phyloP scores from a whole-genome alignment of 768 basidiomycete species.

The Amylocystis lapponica region DNA sequence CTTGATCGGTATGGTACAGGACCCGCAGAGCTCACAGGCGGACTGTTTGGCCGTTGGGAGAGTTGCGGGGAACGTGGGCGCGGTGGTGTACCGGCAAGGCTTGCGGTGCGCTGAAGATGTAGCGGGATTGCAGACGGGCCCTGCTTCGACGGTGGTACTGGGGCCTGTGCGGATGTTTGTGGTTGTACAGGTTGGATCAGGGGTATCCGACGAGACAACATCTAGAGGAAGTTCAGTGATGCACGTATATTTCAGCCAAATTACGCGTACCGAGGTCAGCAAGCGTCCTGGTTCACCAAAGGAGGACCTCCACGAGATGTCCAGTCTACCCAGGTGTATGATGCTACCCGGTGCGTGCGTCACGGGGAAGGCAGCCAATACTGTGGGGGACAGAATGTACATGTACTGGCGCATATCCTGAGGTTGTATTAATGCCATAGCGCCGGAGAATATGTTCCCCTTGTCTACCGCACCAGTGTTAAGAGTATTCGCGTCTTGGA shows the following conservation, averaged over 20 bases:
- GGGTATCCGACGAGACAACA: conserved; percentile 79
- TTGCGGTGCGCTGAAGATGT: conserved; percentile 58
- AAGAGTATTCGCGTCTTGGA: conserved; percentile 47
- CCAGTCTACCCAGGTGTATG: conserved; percentile 79
- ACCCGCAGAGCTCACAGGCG: conserved; percentile 37
- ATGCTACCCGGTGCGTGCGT: conserved; percentile 59
- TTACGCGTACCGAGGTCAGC: conserved; percentile 64
- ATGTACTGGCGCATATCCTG: conserved; percentile 86
- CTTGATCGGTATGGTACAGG: conserved; percentile 37
- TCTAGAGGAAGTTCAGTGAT: conserved; percentile 25
- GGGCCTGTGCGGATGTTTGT: conserved; percentile 22
- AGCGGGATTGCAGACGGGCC: conserved; percentile 71
- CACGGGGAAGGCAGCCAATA: conserved; percentile 38
- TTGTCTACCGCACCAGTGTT: conserved; percentile 15
- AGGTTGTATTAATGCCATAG: conserved; percentile 71
- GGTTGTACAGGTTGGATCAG: conserved; percentile 34
- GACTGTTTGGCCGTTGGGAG: conserved; percentile 49
- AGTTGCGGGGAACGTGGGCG: conserved; percentile 58
- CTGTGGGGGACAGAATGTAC: conserved; percentile 65
- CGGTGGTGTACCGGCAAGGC: conserved; percentile 33
- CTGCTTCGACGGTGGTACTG: conserved; percentile 25
- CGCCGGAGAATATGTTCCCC: conserved; percentile 48
- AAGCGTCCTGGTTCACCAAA: conserved; percentile 85
- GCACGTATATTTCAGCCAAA: background rate
- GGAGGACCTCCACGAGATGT: conserved; percentile 83